Evolutionary conservation across 257 asterid species (phyloP).

Genomic region (Lantana camara): DNA sequence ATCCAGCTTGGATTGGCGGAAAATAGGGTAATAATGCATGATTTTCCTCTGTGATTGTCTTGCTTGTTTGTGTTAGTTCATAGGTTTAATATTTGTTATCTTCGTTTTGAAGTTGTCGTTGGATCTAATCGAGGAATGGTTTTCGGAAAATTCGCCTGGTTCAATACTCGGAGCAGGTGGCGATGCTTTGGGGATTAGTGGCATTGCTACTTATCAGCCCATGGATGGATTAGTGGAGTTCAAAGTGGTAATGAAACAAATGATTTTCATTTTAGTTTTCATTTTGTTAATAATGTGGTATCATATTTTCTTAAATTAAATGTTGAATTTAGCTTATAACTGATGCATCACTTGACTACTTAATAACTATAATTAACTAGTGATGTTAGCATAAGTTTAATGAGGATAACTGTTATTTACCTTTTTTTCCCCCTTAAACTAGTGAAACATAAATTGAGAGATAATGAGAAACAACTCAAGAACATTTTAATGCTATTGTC

Average conservation of each 20-base stretch:
- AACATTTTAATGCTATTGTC: neutral
- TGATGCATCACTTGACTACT: neutral
- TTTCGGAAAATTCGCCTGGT: conserved; percentile 47
- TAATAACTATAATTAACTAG: neutral
- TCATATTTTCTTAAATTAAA: conserved; percentile 2
- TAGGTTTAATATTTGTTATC: neutral
- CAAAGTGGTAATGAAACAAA: conserved; percentile 61
- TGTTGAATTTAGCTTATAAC: neutral
- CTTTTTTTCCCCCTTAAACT: neutral
- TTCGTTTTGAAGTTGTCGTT: conserved; percentile 60
- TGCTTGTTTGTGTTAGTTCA: conserved; percentile 5
- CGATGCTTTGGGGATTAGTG: conserved; percentile 49
- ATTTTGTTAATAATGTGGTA: neutral
- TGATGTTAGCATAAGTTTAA: conserved; percentile 2
- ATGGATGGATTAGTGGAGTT: conserved; percentile 75
- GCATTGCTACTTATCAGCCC: conserved; percentile 82
- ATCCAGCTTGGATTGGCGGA: conserved; percentile 90
- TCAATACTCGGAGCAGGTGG: conserved; percentile 48
- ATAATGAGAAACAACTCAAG: neutral
- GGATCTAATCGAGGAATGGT: conserved; percentile 90
- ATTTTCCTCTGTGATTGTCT: conserved; percentile 4
- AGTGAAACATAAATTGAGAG: neutral
- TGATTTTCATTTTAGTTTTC: neutral
- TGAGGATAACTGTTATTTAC: neutral
- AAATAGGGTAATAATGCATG: conserved; percentile 53